A percentile compares a stretch with the other conserved stretches of the same genome.
Evolutionary conservation across 2,329 filamentous ascomycete genomes (phyloP).

Genomic region (Aspergillus sp.): DNA sequence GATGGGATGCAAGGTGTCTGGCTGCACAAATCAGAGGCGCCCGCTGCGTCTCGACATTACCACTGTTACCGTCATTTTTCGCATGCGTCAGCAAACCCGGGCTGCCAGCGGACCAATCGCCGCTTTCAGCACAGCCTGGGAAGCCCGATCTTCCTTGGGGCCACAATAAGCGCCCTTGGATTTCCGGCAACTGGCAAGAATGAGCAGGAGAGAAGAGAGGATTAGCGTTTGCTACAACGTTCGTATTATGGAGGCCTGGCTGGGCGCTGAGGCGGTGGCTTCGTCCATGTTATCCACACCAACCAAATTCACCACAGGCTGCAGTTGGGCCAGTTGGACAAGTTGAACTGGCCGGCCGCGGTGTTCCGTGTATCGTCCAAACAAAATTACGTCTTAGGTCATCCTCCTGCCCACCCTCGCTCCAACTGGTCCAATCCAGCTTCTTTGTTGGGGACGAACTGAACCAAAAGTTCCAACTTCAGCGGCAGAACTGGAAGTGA

Average conservation of each 20-base stretch:
- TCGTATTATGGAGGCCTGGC: background rate
- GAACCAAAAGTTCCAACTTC: conserved; percentile 4
- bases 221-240: background rate
- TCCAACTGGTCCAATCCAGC: background rate
- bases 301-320: conserved; percentile 4
- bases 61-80: background rate
- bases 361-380: conserved; percentile 23
- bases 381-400: conserved; percentile 12
- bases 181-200: background rate
- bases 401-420: background rate
- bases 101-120: conserved; percentile 8
- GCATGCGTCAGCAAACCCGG: conserved; percentile 13
- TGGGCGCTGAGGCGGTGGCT: background rate
- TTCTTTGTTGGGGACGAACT: conserved; percentile 1
- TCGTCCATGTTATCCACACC: conserved; percentile 2
- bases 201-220: background rate
- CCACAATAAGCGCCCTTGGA: background rate
- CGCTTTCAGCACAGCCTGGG: conserved; percentile 2
- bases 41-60: background rate
- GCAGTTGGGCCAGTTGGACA: background rate
- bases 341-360: conserved; percentile 2
- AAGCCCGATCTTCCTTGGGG: background rate
- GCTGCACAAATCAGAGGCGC: background rate
- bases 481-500: background rate
- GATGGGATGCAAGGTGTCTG: conserved; percentile 4